These are phyloP conservation scores for Fusarium coffeatum DNA, from an alignment of 2,329 filamentous ascomycete genomes.

Conservation along the genomic window DNA sequence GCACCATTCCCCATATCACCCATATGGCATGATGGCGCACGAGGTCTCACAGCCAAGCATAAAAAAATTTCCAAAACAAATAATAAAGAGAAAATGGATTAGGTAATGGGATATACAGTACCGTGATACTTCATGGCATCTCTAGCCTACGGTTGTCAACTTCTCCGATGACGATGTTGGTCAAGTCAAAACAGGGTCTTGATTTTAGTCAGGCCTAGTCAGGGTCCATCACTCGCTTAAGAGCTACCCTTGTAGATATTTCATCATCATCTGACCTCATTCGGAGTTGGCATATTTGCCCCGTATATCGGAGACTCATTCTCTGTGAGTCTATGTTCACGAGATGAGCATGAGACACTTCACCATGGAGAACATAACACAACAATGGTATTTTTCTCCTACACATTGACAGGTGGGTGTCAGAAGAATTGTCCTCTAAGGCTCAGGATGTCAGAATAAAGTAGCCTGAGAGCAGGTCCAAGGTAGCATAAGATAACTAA, in stretches of 20 bases:
- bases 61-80: neutral
- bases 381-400: no score
- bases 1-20: conserved; percentile 20
- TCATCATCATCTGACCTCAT: conserved; percentile 36
- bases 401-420: no score
- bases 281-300: neutral
- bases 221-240: conserved; percentile 28
- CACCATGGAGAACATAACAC: no score
- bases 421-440: no score
- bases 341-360: neutral
- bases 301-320: neutral
- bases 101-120: neutral
- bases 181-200: conserved; percentile 25
- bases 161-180: conserved; percentile 13
- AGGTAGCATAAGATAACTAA: no score
- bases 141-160: neutral
- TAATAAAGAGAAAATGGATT: neutral
- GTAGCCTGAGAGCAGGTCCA: no score
- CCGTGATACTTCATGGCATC: neutral
- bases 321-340: neutral
- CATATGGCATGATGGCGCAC: conserved; percentile 29
- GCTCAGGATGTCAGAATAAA: no score
- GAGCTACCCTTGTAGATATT: conserved; percentile 22
- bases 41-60: neutral
- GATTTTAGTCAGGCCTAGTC: conserved; percentile 4